Percentiles rank a stretch among this genome's conserved stretches.
phyloP scores from a whole-genome alignment of 1,284 basidiomycete species.

The Takashimella koratensis region DNA sequence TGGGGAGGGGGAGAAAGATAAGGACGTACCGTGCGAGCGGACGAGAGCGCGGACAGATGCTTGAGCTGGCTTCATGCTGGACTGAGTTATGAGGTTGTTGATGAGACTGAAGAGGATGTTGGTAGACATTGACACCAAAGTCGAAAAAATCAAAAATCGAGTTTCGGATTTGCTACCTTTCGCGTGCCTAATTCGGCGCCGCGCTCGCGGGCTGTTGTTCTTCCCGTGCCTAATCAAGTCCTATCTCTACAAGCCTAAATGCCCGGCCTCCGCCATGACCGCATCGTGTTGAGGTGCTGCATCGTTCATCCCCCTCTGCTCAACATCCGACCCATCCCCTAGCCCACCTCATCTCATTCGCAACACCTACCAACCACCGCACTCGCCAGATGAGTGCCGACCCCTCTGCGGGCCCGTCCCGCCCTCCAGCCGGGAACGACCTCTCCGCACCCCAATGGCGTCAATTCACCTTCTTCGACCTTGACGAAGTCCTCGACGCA shows the following conservation, averaged over 20 bases:
- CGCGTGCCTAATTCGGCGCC: neutral
- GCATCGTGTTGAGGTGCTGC: no score
- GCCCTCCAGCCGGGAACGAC: neutral
- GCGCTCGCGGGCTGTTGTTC: no score
- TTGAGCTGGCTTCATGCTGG: neutral
- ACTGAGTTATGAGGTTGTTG: neutral
- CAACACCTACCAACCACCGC: no score
- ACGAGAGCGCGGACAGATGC: neutral
- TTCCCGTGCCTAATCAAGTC: neutral
- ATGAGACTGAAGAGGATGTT: neutral
- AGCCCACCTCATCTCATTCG: no score
- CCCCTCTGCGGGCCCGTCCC: neutral
- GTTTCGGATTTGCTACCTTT: neutral
- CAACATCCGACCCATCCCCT: neutral
- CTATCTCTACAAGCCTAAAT: no score
- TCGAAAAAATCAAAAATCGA: neutral
- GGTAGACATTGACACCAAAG: neutral
- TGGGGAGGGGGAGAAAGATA: neutral
- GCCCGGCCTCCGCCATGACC: no score
- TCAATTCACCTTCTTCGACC: constrained; percentile 61
- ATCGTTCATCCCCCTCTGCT: neutral
- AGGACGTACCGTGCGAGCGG: neutral
- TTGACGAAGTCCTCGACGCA: constrained; percentile 67
- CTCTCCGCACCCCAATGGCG: constrained; percentile 55
- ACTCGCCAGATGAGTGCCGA: neutral